Evolutionary conservation across 352 stramenopile genomes (phyloP), one percentile per base, ranked within the genome.

Genomic region (Phytophthora sp.): DNA sequence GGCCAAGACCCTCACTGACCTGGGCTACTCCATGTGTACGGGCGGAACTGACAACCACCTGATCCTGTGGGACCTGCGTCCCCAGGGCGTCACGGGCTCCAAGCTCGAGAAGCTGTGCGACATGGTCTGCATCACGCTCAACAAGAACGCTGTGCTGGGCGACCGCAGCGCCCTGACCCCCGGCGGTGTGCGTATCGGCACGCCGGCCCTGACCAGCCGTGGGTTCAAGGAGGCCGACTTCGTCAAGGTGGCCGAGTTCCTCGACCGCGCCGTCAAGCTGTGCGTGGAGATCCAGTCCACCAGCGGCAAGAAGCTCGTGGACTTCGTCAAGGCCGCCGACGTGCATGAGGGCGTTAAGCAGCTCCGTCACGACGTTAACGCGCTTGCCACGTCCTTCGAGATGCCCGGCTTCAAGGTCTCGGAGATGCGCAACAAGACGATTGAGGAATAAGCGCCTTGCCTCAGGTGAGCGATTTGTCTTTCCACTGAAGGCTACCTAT

Each of bases 31-130:
- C 8, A 90, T 99, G 74, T 98, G 93, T 62, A 99, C 97, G 12
- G 97, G 96, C 42, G 97, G 98, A 68, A 99, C 97, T 2, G 97
- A 99, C 74, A 99, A 99, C 89, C 98, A 99, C 83, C 83, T 99
- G 54, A 84, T 99, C 30, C 78, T 99, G 23, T 99, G 97, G 97
- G 97, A 99, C 77, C 76, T 99, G 58, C 92, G 96, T 66, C 94
- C 96, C 9, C 66, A 94, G 61, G 91, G 89, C 48, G 80, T 99
- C 37, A 99, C 97, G 41, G 98, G 98, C 73, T 98, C 94, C 43
- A 99, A 99, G 86, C 91, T 99, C 28, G 97, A 99, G 83, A 99
- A 98, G 77, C 84, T 99, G 5, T 99, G 97, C 66, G 97, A 99
- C 72, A 76, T 95, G 38, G 95, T 97, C 11, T 92, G 91, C 76